These are phyloP conservation scores for Sclerotiophoma versabilis DNA, from an alignment of 2,329 filamentous ascomycete genomes.

Conservation along the genomic window DNA sequence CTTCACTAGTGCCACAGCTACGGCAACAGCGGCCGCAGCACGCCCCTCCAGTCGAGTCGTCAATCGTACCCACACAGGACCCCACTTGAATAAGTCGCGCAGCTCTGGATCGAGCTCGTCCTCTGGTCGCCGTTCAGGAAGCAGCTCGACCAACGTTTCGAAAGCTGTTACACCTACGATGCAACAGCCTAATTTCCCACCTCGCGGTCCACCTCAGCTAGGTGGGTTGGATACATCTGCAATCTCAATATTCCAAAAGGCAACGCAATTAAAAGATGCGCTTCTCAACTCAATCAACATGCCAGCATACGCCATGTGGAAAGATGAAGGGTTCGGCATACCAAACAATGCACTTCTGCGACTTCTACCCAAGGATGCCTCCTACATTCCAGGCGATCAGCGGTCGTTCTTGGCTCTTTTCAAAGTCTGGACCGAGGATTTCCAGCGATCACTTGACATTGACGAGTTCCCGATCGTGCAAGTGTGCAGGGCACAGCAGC, in stretches of 20 bases:
- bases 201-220: conserved; percentile 68
- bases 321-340: conserved; percentile 75
- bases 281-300: conserved; percentile 77
- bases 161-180: conserved; percentile 61
- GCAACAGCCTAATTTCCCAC: conserved; percentile 68
- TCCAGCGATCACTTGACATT: conserved; percentile 63
- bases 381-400: conserved; percentile 47
- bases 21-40: conserved; percentile 19
- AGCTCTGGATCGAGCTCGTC: conserved; percentile 52
- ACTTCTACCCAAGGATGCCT: conserved; percentile 49
- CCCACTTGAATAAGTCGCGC: conserved; percentile 41
- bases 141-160: conserved; percentile 46
- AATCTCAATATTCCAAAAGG: conserved; percentile 74
- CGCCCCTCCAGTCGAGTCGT: conserved; percentile 51
- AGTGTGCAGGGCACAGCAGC: conserved; percentile 66
- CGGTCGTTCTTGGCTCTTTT: conserved; percentile 66
- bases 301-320: conserved; percentile 80
- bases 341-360: conserved; percentile 70
- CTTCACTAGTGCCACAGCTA: conserved; percentile 66
- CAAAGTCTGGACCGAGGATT: conserved; percentile 71
- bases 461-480: conserved; percentile 72
- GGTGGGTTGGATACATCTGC: conserved; percentile 59
- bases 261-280: conserved; percentile 77
- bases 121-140: conserved; percentile 40
- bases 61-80: conserved; percentile 48